Conservation (phyloP, 345 rosid species). For the Populus euphratica region DNA sequence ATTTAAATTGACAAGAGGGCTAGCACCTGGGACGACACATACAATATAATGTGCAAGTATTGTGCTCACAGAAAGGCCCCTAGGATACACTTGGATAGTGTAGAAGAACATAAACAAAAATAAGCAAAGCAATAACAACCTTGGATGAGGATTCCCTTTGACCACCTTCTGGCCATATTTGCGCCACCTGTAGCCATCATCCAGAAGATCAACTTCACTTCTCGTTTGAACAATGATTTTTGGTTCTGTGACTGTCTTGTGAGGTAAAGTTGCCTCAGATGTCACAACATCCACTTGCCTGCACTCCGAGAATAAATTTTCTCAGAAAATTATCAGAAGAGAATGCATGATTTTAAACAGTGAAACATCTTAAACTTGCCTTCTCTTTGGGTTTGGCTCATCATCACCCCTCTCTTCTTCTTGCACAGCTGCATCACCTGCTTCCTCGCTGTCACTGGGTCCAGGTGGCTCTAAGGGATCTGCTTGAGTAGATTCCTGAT, state of each 20-base stretch:
- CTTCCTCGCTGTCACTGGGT: slow-evolving; percentile 50
- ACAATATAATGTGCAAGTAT: background rate
- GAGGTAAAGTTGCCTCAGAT: slow-evolving; percentile 48
- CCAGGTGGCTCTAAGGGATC: slow-evolving; percentile 31
- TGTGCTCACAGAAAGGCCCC: background rate
- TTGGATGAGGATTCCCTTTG: slow-evolving; percentile 94
- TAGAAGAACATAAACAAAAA: slow-evolving; percentile 13
- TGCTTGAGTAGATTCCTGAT: slow-evolving; percentile 39
- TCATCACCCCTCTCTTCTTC: slow-evolving; percentile 44
- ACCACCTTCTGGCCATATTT: slow-evolving; percentile 99
- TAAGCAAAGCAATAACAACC: slow-evolving; percentile 39
- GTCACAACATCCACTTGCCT: slow-evolving; percentile 47
- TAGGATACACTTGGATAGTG: background rate
- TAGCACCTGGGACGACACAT: background rate
- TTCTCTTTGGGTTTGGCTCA: slow-evolving; percentile 69
- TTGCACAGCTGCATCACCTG: slow-evolving; percentile 34
- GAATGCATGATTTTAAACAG: background rate
- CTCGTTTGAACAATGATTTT: slow-evolving; percentile 91
- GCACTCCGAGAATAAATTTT: slow-evolving; percentile 16
- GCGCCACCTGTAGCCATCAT: slow-evolving; percentile 98
- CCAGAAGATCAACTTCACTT: slow-evolving; percentile 96
- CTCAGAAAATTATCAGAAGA: slow-evolving; percentile 4
- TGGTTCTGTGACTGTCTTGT: slow-evolving; percentile 72
- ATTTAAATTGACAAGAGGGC: background rate
- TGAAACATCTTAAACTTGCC: slow-evolving; percentile 36